Conservation (phyloP, 2,329 filamentous ascomycete genomes). For the Exserohilum turcica region DNA sequence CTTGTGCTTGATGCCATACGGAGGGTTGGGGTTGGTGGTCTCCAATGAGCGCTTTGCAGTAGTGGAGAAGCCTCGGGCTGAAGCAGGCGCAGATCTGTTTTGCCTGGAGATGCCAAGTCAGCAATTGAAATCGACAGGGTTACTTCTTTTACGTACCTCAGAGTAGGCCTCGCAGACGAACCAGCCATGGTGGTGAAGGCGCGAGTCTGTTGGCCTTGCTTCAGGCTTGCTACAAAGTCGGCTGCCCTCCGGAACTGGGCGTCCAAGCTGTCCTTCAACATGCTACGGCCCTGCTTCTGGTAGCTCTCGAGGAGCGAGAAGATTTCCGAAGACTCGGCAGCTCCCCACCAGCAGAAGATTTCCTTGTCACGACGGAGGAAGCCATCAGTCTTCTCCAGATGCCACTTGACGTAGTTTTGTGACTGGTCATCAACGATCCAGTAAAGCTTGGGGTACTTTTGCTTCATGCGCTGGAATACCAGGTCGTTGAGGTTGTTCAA, state of each 20-base stretch:
- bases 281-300: conserved; percentile 77
- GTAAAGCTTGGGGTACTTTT: conserved; percentile 86
- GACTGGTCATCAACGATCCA: conserved; percentile 98
- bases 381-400: conserved; percentile 95
- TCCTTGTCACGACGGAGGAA: conserved; percentile 84
- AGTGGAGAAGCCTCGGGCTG: conserved; percentile 61
- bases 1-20: conserved; percentile 84
- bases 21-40: conserved; percentile 85
- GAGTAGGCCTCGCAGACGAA: conserved; percentile 32
- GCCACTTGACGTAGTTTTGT: conserved; percentile 91
- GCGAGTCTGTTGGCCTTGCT: conserved; percentile 66
- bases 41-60: conserved; percentile 47
- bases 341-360: conserved; percentile 95
- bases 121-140: not conserved
- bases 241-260: conserved; percentile 81
- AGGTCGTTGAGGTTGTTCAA: conserved; percentile 94
- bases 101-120: conserved; percentile 4
- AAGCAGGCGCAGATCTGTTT: conserved; percentile 41
- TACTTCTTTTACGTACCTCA: conserved; percentile 14
- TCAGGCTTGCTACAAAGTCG: conserved; percentile 67
- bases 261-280: conserved; percentile 89
- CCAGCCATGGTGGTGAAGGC: conserved; percentile 62
- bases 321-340: conserved; percentile 80
- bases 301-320: conserved; percentile 85
- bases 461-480: conserved; percentile 90